Evolutionary conservation across 2,329 filamentous ascomycete genomes (phyloP).

Genomic region (Graphilbum ipis-grandicollis): DNA sequence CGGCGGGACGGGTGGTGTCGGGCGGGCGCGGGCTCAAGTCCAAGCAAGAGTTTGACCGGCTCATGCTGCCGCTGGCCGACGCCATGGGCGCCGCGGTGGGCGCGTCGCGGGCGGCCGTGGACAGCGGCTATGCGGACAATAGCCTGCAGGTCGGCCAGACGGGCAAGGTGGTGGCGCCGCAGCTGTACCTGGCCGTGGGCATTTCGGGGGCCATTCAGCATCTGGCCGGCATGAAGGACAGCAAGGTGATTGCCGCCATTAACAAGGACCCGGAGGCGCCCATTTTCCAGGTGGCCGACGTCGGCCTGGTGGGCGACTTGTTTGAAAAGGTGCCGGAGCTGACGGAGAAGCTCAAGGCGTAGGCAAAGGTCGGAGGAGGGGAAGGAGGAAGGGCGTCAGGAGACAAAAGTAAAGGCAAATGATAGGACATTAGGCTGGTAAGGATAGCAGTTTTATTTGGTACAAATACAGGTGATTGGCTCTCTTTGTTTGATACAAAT

Average conservation of each 20-base stretch:
- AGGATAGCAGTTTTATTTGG: no score
- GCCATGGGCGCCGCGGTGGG: constrained; percentile 89
- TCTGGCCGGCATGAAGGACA: constrained; percentile 98
- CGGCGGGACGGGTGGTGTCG: constrained; percentile 79
- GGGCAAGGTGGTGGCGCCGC: constrained; percentile 92
- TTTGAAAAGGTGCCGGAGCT: constrained; percentile 93
- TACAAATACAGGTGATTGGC: no score
- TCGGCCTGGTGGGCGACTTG: constrained; percentile 85
- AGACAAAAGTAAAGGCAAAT: no score
- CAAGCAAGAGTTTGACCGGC: constrained; percentile 87
- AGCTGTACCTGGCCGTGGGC: constrained; percentile 87
- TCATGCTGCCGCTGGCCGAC: constrained; percentile 88
- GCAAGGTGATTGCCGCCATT: constrained; percentile 96
- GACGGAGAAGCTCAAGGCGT: constrained; percentile 76
- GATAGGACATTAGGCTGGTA: no score
- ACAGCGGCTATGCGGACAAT: constrained; percentile 96
- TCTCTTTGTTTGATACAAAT: no score
- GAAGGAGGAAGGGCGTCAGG: constrained; percentile 7
- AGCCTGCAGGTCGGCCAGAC: constrained; percentile 96
- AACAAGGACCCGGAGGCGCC: constrained; percentile 97
- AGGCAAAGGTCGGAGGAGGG: constrained; percentile 8
- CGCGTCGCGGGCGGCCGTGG: constrained; percentile 84
- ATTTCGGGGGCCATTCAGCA: constrained; percentile 98
- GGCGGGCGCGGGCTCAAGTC: constrained; percentile 92
- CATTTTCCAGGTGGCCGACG: constrained; percentile 96